Percentiles rank a stretch among this genome's conserved stretches.
Conservation (phyloP, 2,329 filamentous ascomycete genomes). For the Claviceps sp. region DNA sequence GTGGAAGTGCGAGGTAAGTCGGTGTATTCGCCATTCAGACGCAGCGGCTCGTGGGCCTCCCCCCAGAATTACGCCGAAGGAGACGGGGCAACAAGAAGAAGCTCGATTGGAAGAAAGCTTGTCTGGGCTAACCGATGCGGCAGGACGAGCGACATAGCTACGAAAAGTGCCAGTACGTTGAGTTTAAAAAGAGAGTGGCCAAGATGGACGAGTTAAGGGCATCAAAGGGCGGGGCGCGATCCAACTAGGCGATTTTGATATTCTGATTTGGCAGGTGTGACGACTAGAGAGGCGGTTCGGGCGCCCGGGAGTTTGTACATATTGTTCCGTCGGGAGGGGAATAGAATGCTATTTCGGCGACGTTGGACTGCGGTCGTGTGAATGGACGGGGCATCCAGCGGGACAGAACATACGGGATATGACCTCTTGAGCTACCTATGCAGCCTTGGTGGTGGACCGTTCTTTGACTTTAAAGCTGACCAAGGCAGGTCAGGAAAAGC, state of each 20-base stretch:
- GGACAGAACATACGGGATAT: too few species aligned
- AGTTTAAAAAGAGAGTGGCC: constrained; percentile 95
- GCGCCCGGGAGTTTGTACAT: constrained; percentile 2
- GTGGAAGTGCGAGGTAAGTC: constrained; percentile 90
- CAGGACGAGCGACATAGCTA: constrained; percentile 95
- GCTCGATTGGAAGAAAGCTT: neutral
- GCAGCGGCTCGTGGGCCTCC: neutral
- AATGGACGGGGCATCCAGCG: too few species aligned
- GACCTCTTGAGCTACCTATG: too few species aligned
- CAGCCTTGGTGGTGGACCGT: too few species aligned
- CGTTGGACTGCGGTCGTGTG: neutral
- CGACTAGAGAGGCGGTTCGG: neutral
- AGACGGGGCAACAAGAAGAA: neutral
- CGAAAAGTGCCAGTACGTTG: constrained; percentile 98
- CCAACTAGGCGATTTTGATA: constrained; percentile 47
- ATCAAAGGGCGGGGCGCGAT: constrained; percentile 70
- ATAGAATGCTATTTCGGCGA: neutral
- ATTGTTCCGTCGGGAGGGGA: neutral
- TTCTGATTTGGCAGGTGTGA: neutral
- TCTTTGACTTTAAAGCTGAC: too few species aligned
- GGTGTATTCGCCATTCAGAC: neutral
- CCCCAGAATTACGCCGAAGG: neutral
- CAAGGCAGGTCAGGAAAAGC: too few species aligned
- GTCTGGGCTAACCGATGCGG: constrained; percentile 5
- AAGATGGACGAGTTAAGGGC: constrained; percentile 97